phyloP scores from a whole-genome alignment of 208 protist species.

The Trypanosoma brucei region DNA sequence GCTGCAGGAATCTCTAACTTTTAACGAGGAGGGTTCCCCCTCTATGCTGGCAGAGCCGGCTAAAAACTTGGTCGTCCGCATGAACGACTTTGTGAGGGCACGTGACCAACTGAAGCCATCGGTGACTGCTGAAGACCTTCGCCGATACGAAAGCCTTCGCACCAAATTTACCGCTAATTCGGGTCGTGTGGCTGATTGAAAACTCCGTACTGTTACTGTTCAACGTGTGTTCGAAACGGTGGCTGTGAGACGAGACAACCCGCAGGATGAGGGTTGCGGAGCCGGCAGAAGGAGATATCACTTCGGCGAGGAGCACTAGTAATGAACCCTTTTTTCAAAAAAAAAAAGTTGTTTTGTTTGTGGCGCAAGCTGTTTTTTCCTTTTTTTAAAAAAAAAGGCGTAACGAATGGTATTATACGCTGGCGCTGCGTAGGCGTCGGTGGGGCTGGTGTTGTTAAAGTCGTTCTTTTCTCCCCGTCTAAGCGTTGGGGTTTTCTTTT shows the following conservation, averaged over 20 bases:
- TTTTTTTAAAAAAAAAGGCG: no score
- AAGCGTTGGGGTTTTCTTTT: no score
- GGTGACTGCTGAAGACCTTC: slow-evolving; percentile 67
- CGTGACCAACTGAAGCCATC: slow-evolving; percentile 78
- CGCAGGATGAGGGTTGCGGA: no score
- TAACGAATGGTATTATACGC: no score
- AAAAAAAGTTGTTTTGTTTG: no score
- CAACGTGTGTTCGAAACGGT: neutral
- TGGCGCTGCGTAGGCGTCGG: no score
- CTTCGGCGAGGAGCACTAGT: no score
- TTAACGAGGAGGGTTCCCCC: neutral
- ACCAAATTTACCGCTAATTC: slow-evolving; percentile 47
- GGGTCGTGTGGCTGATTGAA: neutral
- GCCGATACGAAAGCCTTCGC: slow-evolving; percentile 68
- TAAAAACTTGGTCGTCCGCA: slow-evolving; percentile 45
- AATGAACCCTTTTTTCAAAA: no score
- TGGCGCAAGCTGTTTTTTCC: no score
- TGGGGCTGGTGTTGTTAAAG: no score
- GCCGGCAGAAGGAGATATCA: no score
- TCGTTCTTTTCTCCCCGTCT: no score
- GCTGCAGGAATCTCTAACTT: slow-evolving; percentile 26
- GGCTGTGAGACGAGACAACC: neutral
- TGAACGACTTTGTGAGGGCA: slow-evolving; percentile 76
- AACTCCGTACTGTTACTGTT: neutral
- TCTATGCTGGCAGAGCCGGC: neutral